A percentile compares a stretch with the other conserved stretches of the same genome.
Conservation (phyloP, 306 rosid genomes). For the Acmispon strigosus region DNA sequence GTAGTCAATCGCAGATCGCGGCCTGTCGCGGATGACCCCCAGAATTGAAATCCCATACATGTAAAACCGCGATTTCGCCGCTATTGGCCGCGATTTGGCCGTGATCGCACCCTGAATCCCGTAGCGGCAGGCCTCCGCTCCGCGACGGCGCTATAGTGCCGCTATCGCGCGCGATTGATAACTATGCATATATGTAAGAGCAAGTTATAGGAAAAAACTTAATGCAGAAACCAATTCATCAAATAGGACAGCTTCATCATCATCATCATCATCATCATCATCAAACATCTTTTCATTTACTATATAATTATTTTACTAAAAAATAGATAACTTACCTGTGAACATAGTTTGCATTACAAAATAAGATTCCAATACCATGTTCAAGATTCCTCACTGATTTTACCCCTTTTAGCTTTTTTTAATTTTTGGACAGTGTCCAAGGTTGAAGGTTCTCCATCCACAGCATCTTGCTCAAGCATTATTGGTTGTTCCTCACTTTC, state of each 20-base stretch:
- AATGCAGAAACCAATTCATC: not conserved
- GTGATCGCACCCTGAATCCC: no score
- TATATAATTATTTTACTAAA: not conserved
- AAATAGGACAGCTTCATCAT: no score
- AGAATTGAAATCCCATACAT: no score
- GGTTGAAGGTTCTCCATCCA: constrained; percentile 12
- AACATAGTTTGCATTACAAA: not conserved
- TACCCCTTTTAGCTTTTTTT: constrained; percentile 37
- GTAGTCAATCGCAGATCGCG: no score
- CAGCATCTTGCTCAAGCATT: constrained; percentile 19
- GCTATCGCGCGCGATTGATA: no score
- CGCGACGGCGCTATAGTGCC: no score
- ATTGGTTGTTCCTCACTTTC: constrained; percentile 32
- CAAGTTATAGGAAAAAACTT: not conserved
- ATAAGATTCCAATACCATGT: not conserved
- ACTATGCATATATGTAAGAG: no score
- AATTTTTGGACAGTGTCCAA: constrained; percentile 22
- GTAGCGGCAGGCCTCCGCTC: no score
- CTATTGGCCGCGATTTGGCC: no score
- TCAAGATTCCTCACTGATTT: constrained; percentile 29
- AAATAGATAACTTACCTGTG: constrained; percentile 20
- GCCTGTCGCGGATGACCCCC: no score
- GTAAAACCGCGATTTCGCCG: no score
- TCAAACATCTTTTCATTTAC: not conserved
- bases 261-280: not conserved